A percentile compares a stretch with the other conserved stretches of the same genome.
Evolutionary conservation across 2,329 filamentous ascomycete genomes (phyloP).

Genomic region (Trichoderma lentiforme): DNA sequence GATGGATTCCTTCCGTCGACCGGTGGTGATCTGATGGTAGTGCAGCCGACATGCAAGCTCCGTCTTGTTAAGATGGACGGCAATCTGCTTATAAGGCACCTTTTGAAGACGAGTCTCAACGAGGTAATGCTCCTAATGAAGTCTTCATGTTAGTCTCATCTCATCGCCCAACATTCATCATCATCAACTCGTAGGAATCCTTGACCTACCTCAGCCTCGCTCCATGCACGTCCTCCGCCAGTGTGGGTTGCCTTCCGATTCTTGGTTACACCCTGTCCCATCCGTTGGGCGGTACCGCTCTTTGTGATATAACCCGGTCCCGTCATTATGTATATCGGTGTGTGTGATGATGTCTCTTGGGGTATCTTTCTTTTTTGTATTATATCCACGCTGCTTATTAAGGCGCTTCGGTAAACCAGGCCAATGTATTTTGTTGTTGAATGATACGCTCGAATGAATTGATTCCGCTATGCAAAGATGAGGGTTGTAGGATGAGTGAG

Average conservation of each 20-base stretch:
- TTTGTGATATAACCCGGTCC: constrained; percentile 48
- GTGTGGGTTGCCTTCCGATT: constrained; percentile 66
- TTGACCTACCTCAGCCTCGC: constrained; percentile 71
- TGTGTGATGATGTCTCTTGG: not conserved
- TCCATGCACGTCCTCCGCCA: constrained; percentile 77
- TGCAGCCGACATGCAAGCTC: constrained; percentile 84
- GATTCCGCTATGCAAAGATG: not conserved
- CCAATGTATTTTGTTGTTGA: not conserved
- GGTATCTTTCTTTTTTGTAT: not conserved
- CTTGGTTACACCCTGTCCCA: constrained; percentile 60
- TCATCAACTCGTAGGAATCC: not conserved
- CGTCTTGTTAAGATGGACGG: constrained; percentile 80
- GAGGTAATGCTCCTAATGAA: constrained; percentile 70
- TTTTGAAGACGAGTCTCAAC: constrained; percentile 81
- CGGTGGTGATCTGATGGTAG: constrained; percentile 80
- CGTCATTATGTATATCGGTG: constrained; percentile 39
- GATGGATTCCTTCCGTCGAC: constrained; percentile 62
- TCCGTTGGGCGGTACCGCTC: constrained; percentile 54
- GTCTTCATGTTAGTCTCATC: not conserved
- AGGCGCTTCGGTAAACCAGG: not conserved
- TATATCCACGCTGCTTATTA: not conserved
- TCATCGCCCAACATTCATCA: not conserved
- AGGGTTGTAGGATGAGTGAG: not conserved
- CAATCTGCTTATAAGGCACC: constrained; percentile 90
- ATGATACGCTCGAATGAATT: not conserved